Evolutionary conservation across 2,329 filamentous ascomycete species (phyloP).

Genomic region (Myrmaecium sp.): DNA sequence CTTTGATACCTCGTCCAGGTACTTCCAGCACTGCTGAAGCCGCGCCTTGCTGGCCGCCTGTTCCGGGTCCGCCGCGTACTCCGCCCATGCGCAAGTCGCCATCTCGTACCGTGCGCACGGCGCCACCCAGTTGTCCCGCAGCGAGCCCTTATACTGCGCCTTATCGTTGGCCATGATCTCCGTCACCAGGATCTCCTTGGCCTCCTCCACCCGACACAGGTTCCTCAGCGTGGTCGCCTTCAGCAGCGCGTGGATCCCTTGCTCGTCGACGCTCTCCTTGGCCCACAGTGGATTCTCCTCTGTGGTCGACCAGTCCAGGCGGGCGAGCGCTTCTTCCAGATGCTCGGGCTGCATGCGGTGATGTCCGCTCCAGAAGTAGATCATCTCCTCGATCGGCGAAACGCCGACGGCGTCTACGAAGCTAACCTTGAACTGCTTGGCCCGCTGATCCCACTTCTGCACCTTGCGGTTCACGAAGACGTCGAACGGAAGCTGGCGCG

Average conservation of each 20-base stretch:
- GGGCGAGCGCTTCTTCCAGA: conserved; percentile 43
- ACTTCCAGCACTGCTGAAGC: conserved; percentile 43
- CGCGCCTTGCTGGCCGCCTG: conserved; percentile 25
- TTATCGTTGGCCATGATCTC: conserved; percentile 45
- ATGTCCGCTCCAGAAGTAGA: conserved; percentile 81
- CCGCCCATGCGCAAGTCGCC: conserved; percentile 64
- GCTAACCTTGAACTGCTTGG: conserved; percentile 47
- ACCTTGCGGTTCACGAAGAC: conserved; percentile 70
- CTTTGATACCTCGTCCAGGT: conserved; percentile 47
- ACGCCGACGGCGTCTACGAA: conserved; percentile 68
- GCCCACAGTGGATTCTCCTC: conserved; percentile 21
- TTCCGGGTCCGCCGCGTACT: conserved; percentile 29
- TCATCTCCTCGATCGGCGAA: conserved; percentile 76
- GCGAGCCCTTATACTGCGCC: conserved; percentile 37
- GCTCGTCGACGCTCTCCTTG: conserved; percentile 39
- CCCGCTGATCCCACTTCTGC: conserved; percentile 69
- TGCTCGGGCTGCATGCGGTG: conserved; percentile 58
- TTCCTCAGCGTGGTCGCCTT: conserved; percentile 49
- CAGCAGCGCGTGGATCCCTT: conserved; percentile 49
- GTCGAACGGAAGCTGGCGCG: conserved; percentile 77
- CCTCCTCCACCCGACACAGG: conserved; percentile 44
- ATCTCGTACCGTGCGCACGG: conserved; percentile 77
- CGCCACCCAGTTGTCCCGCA: conserved; percentile 51
- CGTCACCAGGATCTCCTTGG: conserved; percentile 43
- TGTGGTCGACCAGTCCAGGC: conserved; percentile 44